Percentiles rank a stretch among this genome's conserved stretches.
Conservation (phyloP, 257 asterid genomes). For the Schizonepeta tenuifolia region DNA sequence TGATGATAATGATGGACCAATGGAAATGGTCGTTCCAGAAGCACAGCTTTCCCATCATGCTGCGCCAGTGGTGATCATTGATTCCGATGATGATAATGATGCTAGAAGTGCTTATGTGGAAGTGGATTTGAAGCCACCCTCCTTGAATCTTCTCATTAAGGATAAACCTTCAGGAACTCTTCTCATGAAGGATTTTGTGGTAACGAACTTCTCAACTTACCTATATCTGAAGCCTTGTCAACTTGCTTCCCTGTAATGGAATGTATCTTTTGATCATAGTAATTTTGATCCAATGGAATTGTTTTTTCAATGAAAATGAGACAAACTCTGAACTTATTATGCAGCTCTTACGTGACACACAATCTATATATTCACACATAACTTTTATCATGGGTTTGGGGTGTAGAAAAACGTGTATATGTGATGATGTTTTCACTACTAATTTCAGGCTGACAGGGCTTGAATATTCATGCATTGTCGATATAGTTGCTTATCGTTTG, state of each 20-base stretch:
- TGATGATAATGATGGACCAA: slow-evolving; percentile 53
- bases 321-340: slow-evolving; percentile 28
- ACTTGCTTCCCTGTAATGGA: slow-evolving; percentile 16
- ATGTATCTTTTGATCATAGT: slow-evolving; percentile 21
- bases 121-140: slow-evolving; percentile 43
- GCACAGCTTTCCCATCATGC: slow-evolving; percentile 42
- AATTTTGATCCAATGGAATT: neutral
- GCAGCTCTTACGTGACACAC: slow-evolving; percentile 24
- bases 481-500: slow-evolving; percentile 24
- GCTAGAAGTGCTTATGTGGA: slow-evolving; percentile 38
- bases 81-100: slow-evolving; percentile 84
- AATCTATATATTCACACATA: slow-evolving; percentile 17
- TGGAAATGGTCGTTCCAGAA: slow-evolving; percentile 42
- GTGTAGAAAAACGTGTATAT: slow-evolving; percentile 5
- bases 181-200: slow-evolving; percentile 56
- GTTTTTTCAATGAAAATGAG: slow-evolving; percentile 28
- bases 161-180: slow-evolving; percentile 45
- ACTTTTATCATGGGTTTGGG: slow-evolving; percentile 8
- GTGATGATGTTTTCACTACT: slow-evolving; percentile 3
- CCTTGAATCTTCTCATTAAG: slow-evolving; percentile 40
- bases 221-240: slow-evolving; percentile 17
- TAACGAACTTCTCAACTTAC: slow-evolving; percentile 32
- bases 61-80: slow-evolving; percentile 67
- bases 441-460: slow-evolving; percentile 24
- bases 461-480: slow-evolving; percentile 8